phyloP scores from a whole-genome alignment of 225 moss, liverwort and hornwort genomes.

The Pseudoscleropodium purum region DNA sequence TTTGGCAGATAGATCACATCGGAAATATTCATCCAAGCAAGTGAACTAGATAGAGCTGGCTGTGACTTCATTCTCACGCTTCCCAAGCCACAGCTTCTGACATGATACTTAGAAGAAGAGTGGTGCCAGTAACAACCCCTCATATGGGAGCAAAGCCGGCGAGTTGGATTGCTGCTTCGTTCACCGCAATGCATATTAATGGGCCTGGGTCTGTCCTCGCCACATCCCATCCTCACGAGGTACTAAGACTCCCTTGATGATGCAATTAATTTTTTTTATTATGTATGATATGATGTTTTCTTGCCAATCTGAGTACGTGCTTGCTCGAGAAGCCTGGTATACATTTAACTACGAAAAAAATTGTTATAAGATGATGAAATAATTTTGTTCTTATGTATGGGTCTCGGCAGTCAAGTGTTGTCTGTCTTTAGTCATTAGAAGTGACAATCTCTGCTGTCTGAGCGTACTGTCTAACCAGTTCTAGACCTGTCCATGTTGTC shows the following conservation, averaged over 20 bases:
- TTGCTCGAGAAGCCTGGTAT: neutral
- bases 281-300: neutral
- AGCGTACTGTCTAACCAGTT: neutral
- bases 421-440: neutral
- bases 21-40: neutral
- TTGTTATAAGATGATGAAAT: neutral
- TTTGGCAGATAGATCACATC: neutral
- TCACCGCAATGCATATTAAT: conserved; percentile 1
- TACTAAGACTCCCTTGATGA: neutral
- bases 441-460: neutral
- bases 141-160: conserved; percentile 18
- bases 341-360: neutral
- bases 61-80: neutral
- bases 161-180: conserved; percentile 9
- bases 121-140: neutral
- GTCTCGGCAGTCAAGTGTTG: neutral
- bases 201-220: neutral
- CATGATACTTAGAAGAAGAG: conserved; percentile 8
- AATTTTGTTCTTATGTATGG: neutral
- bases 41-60: neutral
- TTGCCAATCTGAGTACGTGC: neutral
- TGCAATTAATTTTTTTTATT: neutral
- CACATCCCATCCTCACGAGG: conserved; percentile 1
- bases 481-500: neutral
- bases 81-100: neutral